Base-by-base conservation (phyloP, 306 rosid species). In the Dalbergia cochinchinensis region DNA sequence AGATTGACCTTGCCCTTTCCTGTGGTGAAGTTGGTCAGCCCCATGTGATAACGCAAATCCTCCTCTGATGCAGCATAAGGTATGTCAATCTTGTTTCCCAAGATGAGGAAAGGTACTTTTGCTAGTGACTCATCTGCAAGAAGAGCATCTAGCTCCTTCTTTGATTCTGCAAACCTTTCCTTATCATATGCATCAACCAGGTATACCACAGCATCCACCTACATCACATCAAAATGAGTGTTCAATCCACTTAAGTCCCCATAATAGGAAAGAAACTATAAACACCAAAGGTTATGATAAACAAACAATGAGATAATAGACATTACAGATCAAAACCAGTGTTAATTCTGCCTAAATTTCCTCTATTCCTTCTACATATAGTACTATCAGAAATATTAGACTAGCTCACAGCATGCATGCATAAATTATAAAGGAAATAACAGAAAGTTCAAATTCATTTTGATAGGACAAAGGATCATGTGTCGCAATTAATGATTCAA, bases 11-110 rank as follows among this genome's bases (percentile, higher is more conserved):
- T 86, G 65, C 91, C 91, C 78, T 90, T 90, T 1, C 91, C 91
- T 0, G 91, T 90, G 10, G 90, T 84, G 80, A 90, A 90, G 90
- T 84, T 90, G 10, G 89, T 86, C 55, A 88, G 86, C 37, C 89
- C 91, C 82, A 90, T 11, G 66, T 82, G 57, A 73, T 86, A 80
- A 15, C 87, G 91, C 70, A 90, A 69, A 74, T 88, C 91, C 7
- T 90, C 94, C 82, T 90, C 94, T 0, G 94, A 90, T 12, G 91
- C 88, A 4, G 94, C 90, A 75, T 86, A 82, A 48, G 90, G 87
- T n/a, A 88, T 18, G 87, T 90, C 94, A 3, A 90, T 90, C 86
- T 88, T 90, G 91, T 88, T 90, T 26, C 91, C 94, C 58, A 88
- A 68, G 18, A 90, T 73, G 18, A 90, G 90, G 62, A 90, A 88